Percentiles rank a stretch among this genome's conserved stretches.
Conservation (phyloP, 2,329 filamentous ascomycete genomes). For the Shiraia sp. region DNA sequence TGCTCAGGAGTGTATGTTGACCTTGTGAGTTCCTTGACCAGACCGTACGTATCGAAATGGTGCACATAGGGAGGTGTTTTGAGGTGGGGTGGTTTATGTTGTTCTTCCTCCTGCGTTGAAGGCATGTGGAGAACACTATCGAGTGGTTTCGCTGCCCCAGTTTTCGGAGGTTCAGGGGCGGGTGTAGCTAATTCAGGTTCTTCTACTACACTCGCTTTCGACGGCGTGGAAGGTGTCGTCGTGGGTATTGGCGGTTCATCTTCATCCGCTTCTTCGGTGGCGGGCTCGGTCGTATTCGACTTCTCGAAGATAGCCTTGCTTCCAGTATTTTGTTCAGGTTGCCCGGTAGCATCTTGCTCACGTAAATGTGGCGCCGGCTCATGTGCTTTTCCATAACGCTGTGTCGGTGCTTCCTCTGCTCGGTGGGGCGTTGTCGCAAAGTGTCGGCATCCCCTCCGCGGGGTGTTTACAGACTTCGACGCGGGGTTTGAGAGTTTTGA, state of each 20-base stretch:
- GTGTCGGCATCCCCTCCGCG: conserved; percentile 18
- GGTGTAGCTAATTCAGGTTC: conserved; percentile 15
- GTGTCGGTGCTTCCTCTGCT: conserved; percentile 33
- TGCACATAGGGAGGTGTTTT: conserved; percentile 82
- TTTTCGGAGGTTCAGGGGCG: conserved; percentile 25
- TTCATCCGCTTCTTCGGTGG: conserved; percentile 29
- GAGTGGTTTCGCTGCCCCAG: conserved; percentile 37
- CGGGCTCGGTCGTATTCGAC: conserved; percentile 8
- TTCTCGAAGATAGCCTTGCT: conserved; percentile 7
- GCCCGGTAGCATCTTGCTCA: conserved; percentile 8
- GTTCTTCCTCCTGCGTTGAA: conserved; percentile 41
- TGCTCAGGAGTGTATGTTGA: conserved; percentile 75
- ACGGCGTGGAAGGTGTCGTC: conserved; percentile 14
- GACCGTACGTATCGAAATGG: conserved; percentile 92
- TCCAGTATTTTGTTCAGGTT: conserved; percentile 7
- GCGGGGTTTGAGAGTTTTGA: conserved; percentile 9
- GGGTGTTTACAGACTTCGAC: conserved; percentile 8
- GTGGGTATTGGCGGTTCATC: conserved; percentile 24
- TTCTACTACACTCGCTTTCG: conserved; percentile 14
- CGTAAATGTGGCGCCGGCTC: conserved; percentile 48
- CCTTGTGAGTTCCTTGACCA: conserved; percentile 76
- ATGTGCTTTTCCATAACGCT: conserved; percentile 54
- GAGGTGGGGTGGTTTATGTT: conserved; percentile 66
- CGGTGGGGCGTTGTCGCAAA: conserved; percentile 38
- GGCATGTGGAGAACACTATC: conserved; percentile 50